These are phyloP conservation scores for Plectosphaerella sp. DNA, from an alignment of 2,329 filamentous ascomycete species.

Conservation along the genomic window DNA sequence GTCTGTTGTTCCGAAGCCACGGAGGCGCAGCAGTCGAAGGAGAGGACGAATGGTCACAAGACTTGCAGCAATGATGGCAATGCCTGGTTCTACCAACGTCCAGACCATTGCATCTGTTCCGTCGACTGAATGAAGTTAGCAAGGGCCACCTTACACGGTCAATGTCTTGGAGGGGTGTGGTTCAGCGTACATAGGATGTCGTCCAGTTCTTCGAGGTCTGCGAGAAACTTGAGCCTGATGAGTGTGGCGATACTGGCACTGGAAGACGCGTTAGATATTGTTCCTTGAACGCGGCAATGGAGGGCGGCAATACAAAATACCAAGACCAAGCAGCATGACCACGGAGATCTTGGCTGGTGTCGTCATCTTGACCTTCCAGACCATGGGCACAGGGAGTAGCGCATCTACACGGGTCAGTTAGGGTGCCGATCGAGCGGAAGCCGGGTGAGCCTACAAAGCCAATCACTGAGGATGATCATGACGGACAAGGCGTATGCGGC, in stretches of 20 bases:
- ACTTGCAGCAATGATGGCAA: conserved; percentile 50
- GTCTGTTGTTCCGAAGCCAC: conserved; percentile 39
- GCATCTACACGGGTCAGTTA: conserved; percentile 25
- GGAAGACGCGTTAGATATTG: neutral
- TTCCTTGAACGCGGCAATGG: neutral
- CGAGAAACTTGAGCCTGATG: conserved; percentile 43
- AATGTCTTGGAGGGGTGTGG: neutral
- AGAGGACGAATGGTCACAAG: conserved; percentile 51
- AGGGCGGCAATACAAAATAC: conserved; percentile 38
- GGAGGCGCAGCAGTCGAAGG: conserved; percentile 41
- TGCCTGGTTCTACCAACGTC: conserved; percentile 52
- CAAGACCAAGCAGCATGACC: conserved; percentile 42
- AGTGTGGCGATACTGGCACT: conserved; percentile 52
- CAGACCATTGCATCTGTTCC: conserved; percentile 50
- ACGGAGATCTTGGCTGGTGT: conserved; percentile 47
- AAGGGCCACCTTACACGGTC: neutral
- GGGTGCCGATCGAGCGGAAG: neutral
- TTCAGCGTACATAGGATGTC: conserved; percentile 43
- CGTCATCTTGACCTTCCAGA: conserved; percentile 51
- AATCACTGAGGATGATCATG: conserved; percentile 50
- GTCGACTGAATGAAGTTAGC: conserved; percentile 26
- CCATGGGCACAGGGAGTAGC: conserved; percentile 47
- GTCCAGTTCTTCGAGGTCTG: conserved; percentile 35
- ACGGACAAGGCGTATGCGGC: conserved; percentile 48
- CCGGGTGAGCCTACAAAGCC: conserved; percentile 35